Evolutionary conservation across 1,284 basidiomycete genomes (phyloP).

Genomic region (Grifola frondosa): DNA sequence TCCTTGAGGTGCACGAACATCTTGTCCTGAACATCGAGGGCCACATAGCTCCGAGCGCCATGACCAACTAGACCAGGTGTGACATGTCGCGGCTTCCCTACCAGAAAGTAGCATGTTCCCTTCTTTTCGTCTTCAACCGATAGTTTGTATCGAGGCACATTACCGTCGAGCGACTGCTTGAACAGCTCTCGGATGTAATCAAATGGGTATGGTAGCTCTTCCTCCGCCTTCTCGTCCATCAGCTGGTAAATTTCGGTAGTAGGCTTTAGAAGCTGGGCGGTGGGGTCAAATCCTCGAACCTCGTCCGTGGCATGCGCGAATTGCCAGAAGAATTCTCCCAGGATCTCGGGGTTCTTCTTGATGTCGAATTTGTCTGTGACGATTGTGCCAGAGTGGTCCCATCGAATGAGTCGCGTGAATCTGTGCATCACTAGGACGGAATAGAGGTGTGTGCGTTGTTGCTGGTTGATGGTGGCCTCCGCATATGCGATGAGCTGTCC

Average conservation of each 20-base stretch:
- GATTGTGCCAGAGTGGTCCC: conserved; percentile 8
- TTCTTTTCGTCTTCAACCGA: conserved; percentile 1
- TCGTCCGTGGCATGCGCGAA: not conserved
- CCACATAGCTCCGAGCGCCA: conserved; percentile 4
- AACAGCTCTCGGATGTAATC: conserved; percentile 2
- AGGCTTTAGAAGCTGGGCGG: not conserved
- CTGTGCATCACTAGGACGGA: conserved; percentile 7
- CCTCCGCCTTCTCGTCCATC: too few relatives aligned
- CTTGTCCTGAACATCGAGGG: not conserved
- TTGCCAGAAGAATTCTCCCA: conserved; percentile 4
- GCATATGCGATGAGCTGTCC: not conserved
- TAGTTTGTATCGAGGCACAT: conserved; percentile 4
- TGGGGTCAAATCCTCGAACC: conserved; percentile 8
- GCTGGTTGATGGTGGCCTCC: conserved; percentile 1
- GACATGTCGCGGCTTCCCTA: conserved; percentile 5
- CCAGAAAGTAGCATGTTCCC: not conserved
- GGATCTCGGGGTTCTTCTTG: not conserved
- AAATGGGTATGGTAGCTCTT: too few relatives aligned
- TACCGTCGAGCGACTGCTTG: not conserved
- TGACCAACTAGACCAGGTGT: conserved; percentile 1
- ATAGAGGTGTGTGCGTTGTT: too few relatives aligned
- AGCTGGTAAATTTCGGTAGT: too few relatives aligned
- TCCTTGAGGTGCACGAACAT: conserved; percentile 8
- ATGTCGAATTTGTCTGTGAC: conserved; percentile 7
- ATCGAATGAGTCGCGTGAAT: conserved; percentile 3